A percentile compares a stretch with the other conserved stretches of the same genome.
Conservation (phyloP, 495 filamentous ascomycete genomes). For the Filosporella fistucella region DNA sequence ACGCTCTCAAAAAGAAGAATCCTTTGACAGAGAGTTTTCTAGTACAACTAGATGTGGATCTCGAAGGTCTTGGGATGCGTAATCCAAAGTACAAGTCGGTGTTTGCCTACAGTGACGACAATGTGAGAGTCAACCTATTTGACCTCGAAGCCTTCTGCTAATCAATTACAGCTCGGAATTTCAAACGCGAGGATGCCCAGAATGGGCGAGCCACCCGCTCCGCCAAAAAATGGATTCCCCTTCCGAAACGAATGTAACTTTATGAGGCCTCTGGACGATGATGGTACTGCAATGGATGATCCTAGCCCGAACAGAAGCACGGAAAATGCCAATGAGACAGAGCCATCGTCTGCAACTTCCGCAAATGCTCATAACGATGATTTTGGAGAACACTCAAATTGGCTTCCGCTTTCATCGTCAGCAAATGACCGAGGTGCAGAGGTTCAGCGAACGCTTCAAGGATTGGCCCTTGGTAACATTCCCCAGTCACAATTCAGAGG, state of each 20-base stretch:
- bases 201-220: conserved; percentile 4
- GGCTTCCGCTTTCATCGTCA: conserved; percentile 7
- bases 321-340: too few species aligned
- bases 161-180: conserved; percentile 14
- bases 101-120: conserved; percentile 44
- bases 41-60: conserved; percentile 87
- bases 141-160: conserved; percentile 7
- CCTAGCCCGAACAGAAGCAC: not conserved
- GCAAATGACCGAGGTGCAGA: conserved; percentile 16
- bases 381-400: conserved; percentile 8
- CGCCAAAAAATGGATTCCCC: conserved; percentile 2
- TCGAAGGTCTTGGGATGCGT: conserved; percentile 59
- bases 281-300: conserved; percentile 2
- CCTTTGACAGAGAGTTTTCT: conserved; percentile 94
- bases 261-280: conserved; percentile 10
- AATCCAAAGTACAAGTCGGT: conserved; percentile 48
- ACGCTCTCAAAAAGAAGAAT: conserved; percentile 80
- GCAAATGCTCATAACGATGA: not conserved
- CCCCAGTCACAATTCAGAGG: conserved; percentile 11
- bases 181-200: conserved; percentile 17
- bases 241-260: conserved; percentile 19
- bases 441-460: conserved; percentile 28
- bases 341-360: not conserved
- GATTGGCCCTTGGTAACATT: conserved; percentile 19
- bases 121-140: conserved; percentile 30